Conservation (phyloP, 495 filamentous ascomycete species). For the Trichoderma virens region DNA sequence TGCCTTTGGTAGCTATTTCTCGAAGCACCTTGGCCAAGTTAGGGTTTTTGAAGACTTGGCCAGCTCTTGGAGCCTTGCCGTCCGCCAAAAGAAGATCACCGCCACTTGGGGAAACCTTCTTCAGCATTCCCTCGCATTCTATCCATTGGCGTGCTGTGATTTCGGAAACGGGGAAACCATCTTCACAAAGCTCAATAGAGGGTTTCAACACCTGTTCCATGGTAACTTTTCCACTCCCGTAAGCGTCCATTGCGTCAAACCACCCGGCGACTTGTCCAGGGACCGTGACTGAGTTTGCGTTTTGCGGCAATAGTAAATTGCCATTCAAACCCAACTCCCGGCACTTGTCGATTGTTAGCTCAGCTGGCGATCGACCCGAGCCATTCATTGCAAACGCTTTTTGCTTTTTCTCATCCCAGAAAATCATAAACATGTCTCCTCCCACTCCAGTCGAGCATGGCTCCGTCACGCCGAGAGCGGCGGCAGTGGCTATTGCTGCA, state of each 20-base stretch:
- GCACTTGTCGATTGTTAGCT: conserved; percentile 59
- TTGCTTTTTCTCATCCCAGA: conserved; percentile 74
- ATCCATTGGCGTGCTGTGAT: conserved; percentile 68
- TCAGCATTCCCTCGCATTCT: conserved; percentile 49
- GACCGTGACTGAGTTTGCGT: conserved; percentile 73
- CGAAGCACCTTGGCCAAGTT: conserved; percentile 76
- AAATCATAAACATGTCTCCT: conserved; percentile 96
- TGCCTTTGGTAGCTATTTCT: conserved; percentile 68
- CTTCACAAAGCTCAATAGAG: conserved; percentile 78
- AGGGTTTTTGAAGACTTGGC: conserved; percentile 87
- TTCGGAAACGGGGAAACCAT: conserved; percentile 85
- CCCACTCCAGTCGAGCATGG: conserved; percentile 90
- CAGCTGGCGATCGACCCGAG: conserved; percentile 71
- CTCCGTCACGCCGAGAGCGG: conserved; percentile 87
- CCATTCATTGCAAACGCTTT: conserved; percentile 84
- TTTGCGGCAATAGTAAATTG: conserved; percentile 59
- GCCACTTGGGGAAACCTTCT: conserved; percentile 69
- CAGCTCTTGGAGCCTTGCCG: conserved; percentile 59
- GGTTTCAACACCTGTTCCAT: conserved; percentile 73
- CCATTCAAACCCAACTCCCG: conserved; percentile 54
- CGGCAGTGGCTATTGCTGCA: conserved; percentile 42
- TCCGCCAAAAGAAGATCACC: conserved; percentile 77
- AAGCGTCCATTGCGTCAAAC: conserved; percentile 80
- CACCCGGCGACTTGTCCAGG: conserved; percentile 92
- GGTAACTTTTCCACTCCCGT: conserved; percentile 79